Conservation (phyloP, 345 rosid genomes). For the Eucalyptus pauciflora region DNA sequence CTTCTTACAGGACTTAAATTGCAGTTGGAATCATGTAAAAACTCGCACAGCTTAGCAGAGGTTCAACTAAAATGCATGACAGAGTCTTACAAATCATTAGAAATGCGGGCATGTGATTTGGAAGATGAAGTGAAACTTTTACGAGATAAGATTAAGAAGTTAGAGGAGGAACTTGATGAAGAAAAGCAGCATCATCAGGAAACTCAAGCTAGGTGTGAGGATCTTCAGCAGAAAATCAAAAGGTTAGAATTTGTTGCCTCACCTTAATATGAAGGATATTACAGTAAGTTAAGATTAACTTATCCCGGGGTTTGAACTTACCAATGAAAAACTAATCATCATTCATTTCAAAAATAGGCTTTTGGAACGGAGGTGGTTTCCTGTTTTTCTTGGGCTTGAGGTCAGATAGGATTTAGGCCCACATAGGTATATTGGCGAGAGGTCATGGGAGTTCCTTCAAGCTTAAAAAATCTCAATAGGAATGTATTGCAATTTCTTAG, state of each 20-base stretch:
- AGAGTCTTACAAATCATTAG: constrained; percentile 62
- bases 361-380: background rate
- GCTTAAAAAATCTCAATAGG: background rate
- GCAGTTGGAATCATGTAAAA: constrained; percentile 31
- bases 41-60: constrained; percentile 43
- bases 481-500: background rate
- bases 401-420: background rate
- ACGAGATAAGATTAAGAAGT: constrained; percentile 16
- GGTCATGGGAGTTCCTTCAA: background rate
- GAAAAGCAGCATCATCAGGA: constrained; percentile 43
- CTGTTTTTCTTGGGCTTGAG: background rate
- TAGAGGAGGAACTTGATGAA: constrained; percentile 37
- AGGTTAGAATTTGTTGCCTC: constrained; percentile 14
- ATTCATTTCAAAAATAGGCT: background rate
- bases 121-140: constrained; percentile 45
- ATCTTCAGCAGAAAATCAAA: constrained; percentile 41
- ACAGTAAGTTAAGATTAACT: background rate
- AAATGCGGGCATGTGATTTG: constrained; percentile 30
- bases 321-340: background rate
- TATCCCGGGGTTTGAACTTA: background rate
- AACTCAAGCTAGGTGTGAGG: constrained; percentile 34
- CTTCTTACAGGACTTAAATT: constrained; percentile 29
- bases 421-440: background rate
- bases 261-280: background rate
- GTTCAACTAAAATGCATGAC: constrained; percentile 76